A percentile compares a stretch with the other conserved stretches of the same genome.
These are phyloP conservation scores for Rubia peregrina DNA, from an alignment of 305 asterid genomes.

Conservation along the genomic window DNA sequence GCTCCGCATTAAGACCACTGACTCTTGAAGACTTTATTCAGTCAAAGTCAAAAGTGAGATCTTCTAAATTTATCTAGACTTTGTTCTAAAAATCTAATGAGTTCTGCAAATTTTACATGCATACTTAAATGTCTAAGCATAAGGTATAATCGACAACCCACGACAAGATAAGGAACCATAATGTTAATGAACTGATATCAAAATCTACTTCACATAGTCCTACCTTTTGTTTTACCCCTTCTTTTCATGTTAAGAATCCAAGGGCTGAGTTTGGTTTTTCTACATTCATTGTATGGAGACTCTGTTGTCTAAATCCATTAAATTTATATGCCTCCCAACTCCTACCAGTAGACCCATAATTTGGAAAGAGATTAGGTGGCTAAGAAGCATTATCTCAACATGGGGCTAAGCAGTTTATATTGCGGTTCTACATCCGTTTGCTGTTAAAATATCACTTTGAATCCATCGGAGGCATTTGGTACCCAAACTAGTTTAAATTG, in stretches of 20 bases:
- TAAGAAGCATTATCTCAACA: neutral
- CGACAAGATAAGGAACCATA: neutral
- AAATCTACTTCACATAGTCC: neutral
- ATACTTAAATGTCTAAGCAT: neutral
- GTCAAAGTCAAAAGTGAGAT: constrained; percentile 76
- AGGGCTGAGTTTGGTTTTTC: neutral
- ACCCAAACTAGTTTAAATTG: neutral
- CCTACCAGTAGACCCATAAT: neutral
- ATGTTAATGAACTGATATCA: neutral
- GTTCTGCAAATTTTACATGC: neutral
- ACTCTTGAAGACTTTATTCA: constrained; percentile 68
- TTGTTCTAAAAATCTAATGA: neutral
- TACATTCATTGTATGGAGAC: neutral
- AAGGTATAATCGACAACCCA: constrained; percentile 10
- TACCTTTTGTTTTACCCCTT: neutral
- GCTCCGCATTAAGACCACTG: constrained; percentile 55
- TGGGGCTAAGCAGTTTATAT: neutral
- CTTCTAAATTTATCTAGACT: neutral
- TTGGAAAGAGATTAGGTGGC: neutral
- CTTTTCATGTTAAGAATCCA: neutral
- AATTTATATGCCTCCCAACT: neutral
- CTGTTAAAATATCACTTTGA: neutral
- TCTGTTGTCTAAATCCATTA: neutral
- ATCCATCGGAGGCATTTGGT: neutral
- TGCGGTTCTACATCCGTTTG: neutral